Evolutionary conservation across 108 stramenopile genomes (phyloP).

Genomic region (Mayamaea pseudoterrestris): DNA sequence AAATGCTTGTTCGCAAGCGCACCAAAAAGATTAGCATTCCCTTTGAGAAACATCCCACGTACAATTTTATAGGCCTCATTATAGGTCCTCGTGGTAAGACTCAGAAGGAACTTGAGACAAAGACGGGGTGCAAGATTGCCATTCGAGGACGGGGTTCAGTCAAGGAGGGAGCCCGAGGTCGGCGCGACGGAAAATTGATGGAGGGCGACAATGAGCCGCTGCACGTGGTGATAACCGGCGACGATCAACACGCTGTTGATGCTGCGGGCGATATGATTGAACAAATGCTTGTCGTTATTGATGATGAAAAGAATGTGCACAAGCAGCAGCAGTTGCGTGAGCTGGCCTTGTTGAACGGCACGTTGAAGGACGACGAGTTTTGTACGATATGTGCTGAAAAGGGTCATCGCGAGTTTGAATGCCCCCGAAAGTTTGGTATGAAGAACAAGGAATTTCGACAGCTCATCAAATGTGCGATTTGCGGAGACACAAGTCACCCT

Average conservation of each 20-base stretch:
- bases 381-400: constrained; percentile 95
- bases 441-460: constrained; percentile 22
- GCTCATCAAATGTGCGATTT: constrained; percentile 90
- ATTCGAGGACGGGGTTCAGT: constrained; percentile 94
- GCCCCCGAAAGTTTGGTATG: constrained; percentile 69
- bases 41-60: constrained; percentile 81
- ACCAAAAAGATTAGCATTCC: constrained; percentile 78
- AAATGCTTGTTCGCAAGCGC: constrained; percentile 54
- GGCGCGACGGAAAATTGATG: constrained; percentile 63
- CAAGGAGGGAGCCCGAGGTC: constrained; percentile 91
- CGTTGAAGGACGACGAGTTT: constrained; percentile 93
- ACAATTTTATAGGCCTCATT: constrained; percentile 94
- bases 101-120: constrained; percentile 94
- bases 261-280: constrained; percentile 86
- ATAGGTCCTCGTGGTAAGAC: constrained; percentile 97
- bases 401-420: constrained; percentile 95
- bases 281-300: constrained; percentile 88
- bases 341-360: constrained; percentile 97
- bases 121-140: constrained; percentile 96
- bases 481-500: constrained; percentile 95
- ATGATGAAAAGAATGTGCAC: constrained; percentile 96
- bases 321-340: constrained; percentile 93
- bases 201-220: constrained; percentile 91
- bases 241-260: constrained; percentile 78
- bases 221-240: constrained; percentile 93